Evolutionary conservation across 2,329 filamentous ascomycete species (phyloP).

Genomic region (Aspergillus ustus): DNA sequence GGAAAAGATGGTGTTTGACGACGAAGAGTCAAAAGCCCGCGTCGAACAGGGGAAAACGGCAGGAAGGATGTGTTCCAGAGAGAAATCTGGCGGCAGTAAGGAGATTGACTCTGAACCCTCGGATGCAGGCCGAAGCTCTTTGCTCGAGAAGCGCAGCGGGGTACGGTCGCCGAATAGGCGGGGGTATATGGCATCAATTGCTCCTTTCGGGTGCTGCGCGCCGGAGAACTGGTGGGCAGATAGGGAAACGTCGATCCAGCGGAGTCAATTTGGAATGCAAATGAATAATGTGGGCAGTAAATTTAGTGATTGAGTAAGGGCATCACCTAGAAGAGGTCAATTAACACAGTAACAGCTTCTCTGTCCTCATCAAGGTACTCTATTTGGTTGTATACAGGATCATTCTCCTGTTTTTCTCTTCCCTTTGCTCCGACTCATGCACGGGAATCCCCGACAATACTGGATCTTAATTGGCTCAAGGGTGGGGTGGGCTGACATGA

Average conservation of each 20-base stretch:
- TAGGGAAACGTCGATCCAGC: slow-evolving; percentile 19
- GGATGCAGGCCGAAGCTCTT: slow-evolving; percentile 20
- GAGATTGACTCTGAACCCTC: slow-evolving; percentile 24
- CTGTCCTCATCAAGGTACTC: not conserved
- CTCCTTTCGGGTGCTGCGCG: slow-evolving; percentile 25
- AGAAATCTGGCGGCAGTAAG: slow-evolving; percentile 18
- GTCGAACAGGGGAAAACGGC: slow-evolving; percentile 20
- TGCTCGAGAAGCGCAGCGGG: slow-evolving; percentile 29
- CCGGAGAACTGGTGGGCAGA: slow-evolving; percentile 21
- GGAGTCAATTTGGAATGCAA: slow-evolving; percentile 5
- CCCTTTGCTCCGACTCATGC: not conserved
- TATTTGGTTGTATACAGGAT: slow-evolving; percentile 6
- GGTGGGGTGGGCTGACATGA: slow-evolving; percentile 1
- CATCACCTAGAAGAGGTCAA: not conserved
- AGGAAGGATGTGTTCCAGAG: slow-evolving; percentile 17
- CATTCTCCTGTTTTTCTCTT: not conserved
- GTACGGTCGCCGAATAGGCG: slow-evolving; percentile 29
- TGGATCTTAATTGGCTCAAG: slow-evolving; percentile 3
- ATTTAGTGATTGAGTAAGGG: not conserved
- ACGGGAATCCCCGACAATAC: slow-evolving; percentile 1
- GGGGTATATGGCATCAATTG: slow-evolving; percentile 37
- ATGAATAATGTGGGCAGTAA: slow-evolving; percentile 1
- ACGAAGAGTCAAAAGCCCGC: slow-evolving; percentile 23
- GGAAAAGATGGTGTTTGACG: slow-evolving; percentile 21
- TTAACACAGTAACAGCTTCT: not conserved